Conservation (phyloP, 140 eudicot species). For the Stevia rebaudiana region DNA sequence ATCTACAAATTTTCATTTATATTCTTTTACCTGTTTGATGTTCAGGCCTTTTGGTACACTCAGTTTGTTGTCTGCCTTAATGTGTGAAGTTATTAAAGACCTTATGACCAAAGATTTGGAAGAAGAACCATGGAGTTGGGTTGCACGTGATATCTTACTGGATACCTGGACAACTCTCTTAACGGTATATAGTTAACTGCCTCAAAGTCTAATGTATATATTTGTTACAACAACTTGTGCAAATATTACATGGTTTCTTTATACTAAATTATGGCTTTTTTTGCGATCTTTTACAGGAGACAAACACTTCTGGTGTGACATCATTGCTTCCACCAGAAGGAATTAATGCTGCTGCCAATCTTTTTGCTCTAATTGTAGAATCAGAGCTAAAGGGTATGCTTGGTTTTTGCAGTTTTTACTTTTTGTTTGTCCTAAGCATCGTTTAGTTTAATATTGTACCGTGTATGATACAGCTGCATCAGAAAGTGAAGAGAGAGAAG, state of each 20-base stretch:
- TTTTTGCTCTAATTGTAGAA: conserved; percentile 75
- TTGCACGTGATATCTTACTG: conserved; percentile 90
- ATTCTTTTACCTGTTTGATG: conserved; percentile 21
- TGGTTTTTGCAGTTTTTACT: conserved; percentile 10
- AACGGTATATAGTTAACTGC: conserved; percentile 37
- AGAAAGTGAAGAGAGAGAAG: conserved; percentile 67
- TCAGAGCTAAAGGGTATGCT: conserved; percentile 78
- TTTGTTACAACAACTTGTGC: conserved; percentile 9
- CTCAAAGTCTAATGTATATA: not conserved
- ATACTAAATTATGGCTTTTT: not conserved
- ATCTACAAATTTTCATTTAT: conserved; percentile 13
- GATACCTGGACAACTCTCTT: conserved; percentile 90
- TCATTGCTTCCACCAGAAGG: conserved; percentile 72
- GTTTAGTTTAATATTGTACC: not conserved
- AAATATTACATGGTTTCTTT: conserved; percentile 9
- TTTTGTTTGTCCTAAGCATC: not conserved
- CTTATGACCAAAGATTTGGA: conserved; percentile 60
- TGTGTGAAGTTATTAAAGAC: conserved; percentile 77
- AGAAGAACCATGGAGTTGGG: conserved; percentile 98
- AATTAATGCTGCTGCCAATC: conserved; percentile 68
- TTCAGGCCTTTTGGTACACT: conserved; percentile 93
- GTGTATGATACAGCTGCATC: conserved; percentile 61
- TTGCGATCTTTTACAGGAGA: conserved; percentile 43
- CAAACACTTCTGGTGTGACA: conserved; percentile 39
- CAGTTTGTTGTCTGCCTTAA: conserved; percentile 72